These are phyloP conservation scores for Fusarium brevicatenulatum DNA, from an alignment of 2,329 filamentous ascomycete genomes.

Conservation along the genomic window DNA sequence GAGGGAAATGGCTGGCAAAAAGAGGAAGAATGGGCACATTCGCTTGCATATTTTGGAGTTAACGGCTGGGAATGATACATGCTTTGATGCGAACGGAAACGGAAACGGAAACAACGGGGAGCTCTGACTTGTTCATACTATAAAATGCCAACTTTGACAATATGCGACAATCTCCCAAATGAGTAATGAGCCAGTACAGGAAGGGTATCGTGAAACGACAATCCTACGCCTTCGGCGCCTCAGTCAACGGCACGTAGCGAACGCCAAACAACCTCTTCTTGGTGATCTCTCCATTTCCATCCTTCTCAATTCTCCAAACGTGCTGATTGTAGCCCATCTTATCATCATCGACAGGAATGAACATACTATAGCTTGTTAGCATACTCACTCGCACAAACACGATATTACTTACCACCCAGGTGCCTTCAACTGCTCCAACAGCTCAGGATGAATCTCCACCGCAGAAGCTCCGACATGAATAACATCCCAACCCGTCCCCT, in stretches of 20 bases:
- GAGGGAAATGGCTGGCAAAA: background rate
- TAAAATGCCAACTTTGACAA: background rate
- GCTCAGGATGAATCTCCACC: slow-evolving; percentile 72
- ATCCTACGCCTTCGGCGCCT: slow-evolving; percentile 62
- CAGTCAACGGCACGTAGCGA: slow-evolving; percentile 80
- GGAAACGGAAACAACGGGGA: background rate
- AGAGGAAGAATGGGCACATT: background rate
- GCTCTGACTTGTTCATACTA: background rate
- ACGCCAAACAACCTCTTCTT: slow-evolving; percentile 75
- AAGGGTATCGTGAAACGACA: background rate
- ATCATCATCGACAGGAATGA: slow-evolving; percentile 77
- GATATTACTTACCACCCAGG: slow-evolving; percentile 71
- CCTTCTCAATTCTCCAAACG: slow-evolving; percentile 81
- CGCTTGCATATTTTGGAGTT: slow-evolving; percentile 7
- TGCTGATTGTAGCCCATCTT: slow-evolving; percentile 63
- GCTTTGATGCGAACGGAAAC: background rate
- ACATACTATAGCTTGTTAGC: slow-evolving; percentile 63
- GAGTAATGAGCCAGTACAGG: background rate
- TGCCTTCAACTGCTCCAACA: slow-evolving; percentile 80
- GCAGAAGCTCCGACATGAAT: slow-evolving; percentile 96
- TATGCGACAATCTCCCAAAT: background rate
- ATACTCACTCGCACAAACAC: no score
- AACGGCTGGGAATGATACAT: background rate
- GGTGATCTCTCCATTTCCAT: slow-evolving; percentile 68
- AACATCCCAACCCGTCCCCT: slow-evolving; percentile 78